Evolutionary conservation across 768 basidiomycete species (phyloP).

Genomic region (Zangia roseola): DNA sequence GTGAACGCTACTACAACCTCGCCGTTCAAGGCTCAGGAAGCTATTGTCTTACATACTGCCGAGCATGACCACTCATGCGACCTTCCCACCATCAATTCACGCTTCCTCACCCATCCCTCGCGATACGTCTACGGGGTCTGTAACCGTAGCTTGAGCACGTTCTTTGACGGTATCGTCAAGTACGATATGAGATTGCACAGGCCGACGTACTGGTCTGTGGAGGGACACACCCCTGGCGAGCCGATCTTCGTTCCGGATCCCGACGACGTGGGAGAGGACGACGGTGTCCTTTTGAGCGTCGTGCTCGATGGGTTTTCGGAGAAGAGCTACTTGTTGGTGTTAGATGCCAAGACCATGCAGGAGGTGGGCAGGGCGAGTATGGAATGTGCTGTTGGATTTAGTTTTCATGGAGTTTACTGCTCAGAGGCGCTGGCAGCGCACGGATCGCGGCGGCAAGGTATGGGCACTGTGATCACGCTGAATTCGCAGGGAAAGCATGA

Average conservation of each 20-base stretch:
- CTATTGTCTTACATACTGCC: slow-evolving; percentile 19
- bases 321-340: slow-evolving; percentile 36
- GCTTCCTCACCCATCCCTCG: slow-evolving; percentile 30
- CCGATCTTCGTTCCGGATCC: slow-evolving; percentile 39
- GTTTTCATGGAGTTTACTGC: slow-evolving; percentile 36
- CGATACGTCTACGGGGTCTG: slow-evolving; percentile 34
- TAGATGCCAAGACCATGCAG: slow-evolving; percentile 37
- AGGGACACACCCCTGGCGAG: slow-evolving; percentile 35
- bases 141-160: slow-evolving; percentile 29
- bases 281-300: slow-evolving; percentile 38
- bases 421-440: slow-evolving; percentile 4
- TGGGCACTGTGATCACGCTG: too few species aligned
- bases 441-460: slow-evolving; percentile 22
- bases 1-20: slow-evolving; percentile 18
- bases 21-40: slow-evolving; percentile 16
- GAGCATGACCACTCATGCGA: slow-evolving; percentile 32
- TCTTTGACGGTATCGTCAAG: slow-evolving; percentile 37
- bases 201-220: slow-evolving; percentile 26
- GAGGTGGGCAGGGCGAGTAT: slow-evolving; percentile 39
- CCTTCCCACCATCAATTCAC: slow-evolving; percentile 36
- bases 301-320: slow-evolving; percentile 33
- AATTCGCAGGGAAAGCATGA: too few species aligned
- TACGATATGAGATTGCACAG: slow-evolving; percentile 28
- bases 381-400: slow-evolving; percentile 31
- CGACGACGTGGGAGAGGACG: slow-evolving; percentile 31